Percentiles rank a stretch among this genome's conserved stretches.
Evolutionary conservation across 306 rosid species (phyloP).

Genomic region (Dicorynia guianensis): DNA sequence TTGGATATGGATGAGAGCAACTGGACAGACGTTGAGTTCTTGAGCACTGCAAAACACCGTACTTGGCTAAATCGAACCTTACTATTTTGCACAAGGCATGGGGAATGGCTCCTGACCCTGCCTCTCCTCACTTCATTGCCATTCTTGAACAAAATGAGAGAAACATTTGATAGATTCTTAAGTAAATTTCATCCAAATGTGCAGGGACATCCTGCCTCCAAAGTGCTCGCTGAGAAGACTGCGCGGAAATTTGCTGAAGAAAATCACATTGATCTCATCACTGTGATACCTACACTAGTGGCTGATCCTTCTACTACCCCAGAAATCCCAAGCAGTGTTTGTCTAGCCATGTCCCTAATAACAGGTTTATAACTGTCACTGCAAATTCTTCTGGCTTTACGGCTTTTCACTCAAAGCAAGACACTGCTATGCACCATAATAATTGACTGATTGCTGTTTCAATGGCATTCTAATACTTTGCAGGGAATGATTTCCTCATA

Average conservation of each 20-base stretch:
- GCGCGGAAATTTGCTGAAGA: slow-evolving; percentile 83
- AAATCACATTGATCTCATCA: slow-evolving; percentile 73
- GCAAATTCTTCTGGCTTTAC: not conserved
- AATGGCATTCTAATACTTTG: slow-evolving; percentile 13
- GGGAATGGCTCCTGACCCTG: not conserved
- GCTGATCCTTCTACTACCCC: slow-evolving; percentile 72
- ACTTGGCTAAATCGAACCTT: slow-evolving; percentile 65
- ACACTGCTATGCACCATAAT: not conserved
- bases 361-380: slow-evolving; percentile 60
- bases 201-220: slow-evolving; percentile 85
- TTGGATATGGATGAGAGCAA: slow-evolving; percentile 63
- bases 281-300: slow-evolving; percentile 74
- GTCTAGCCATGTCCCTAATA: slow-evolving; percentile 55
- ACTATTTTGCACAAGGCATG: not conserved
- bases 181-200: slow-evolving; percentile 27
- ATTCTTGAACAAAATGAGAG: slow-evolving; percentile 2
- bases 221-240: slow-evolving; percentile 74
- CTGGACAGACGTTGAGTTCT: slow-evolving; percentile 77
- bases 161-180: slow-evolving; percentile 3
- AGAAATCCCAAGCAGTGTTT: slow-evolving; percentile 68
- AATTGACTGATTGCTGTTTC: slow-evolving; percentile 14
- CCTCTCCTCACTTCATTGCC: not conserved
- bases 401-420: not conserved
- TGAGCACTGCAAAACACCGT: slow-evolving; percentile 67
- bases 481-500: slow-evolving; percentile 74